A percentile compares a stretch with the other conserved stretches of the same genome.
These are phyloP conservation scores for Mortierella hygrophila DNA, from an alignment of 192 early-diverging fungal species.

Conservation along the genomic window DNA sequence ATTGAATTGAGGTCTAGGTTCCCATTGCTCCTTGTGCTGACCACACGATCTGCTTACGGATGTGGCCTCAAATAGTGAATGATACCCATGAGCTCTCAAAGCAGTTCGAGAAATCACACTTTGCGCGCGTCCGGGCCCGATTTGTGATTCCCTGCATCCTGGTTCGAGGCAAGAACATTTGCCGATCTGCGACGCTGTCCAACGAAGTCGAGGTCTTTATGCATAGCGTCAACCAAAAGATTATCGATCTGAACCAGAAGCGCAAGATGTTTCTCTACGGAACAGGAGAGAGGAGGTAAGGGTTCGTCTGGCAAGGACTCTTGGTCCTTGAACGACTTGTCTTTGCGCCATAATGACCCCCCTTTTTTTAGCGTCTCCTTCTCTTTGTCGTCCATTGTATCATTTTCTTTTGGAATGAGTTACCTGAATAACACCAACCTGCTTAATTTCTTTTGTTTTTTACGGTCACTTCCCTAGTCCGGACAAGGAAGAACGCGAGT, in stretches of 20 bases:
- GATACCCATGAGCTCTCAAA: constrained; percentile 47
- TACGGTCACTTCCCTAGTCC: constrained; percentile 9
- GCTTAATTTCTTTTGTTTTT: background rate
- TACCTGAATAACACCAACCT: background rate
- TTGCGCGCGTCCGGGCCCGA: constrained; percentile 54
- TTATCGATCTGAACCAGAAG: constrained; percentile 47
- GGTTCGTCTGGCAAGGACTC: background rate
- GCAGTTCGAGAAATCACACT: constrained; percentile 56
- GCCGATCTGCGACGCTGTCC: constrained; percentile 53
- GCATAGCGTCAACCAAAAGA: constrained; percentile 53
- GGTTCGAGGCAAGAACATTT: constrained; percentile 53
- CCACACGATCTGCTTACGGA: constrained; percentile 2
- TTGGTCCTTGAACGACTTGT: no score
- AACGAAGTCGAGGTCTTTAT: constrained; percentile 57
- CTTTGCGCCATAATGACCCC: background rate
- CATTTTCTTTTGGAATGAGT: background rate
- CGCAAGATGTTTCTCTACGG: constrained; percentile 56
- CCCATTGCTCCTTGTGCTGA: background rate
- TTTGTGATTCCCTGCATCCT: constrained; percentile 55
- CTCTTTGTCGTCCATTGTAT: background rate
- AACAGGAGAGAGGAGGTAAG: constrained; percentile 46
- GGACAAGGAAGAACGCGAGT: constrained; percentile 55
- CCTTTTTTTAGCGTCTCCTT: background rate
- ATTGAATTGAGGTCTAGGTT: background rate
- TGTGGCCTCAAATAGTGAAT: constrained; percentile 30